phyloP scores from a whole-genome alignment of 371 early-diverging fungal genomes.

The Actinomortierella ambigua region DNA sequence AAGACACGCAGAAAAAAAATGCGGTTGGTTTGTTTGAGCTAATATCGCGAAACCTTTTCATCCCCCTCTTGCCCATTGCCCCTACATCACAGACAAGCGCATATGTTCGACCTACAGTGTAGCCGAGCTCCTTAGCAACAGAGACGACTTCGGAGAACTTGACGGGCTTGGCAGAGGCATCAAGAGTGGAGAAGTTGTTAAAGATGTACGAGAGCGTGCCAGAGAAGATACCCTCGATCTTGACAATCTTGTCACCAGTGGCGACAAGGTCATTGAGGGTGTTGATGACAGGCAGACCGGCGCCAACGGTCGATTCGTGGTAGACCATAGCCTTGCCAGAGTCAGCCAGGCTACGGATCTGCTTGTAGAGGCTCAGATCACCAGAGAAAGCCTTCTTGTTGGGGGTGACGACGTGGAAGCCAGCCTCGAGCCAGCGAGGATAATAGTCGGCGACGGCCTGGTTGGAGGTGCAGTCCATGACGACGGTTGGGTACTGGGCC shows the following conservation, averaged over 20 bases:
- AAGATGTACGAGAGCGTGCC: conserved; percentile 96
- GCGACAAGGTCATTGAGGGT: conserved; percentile 89
- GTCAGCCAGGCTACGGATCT: conserved; percentile 64
- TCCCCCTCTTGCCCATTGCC: too few relatives aligned
- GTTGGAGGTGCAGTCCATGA: conserved; percentile 94
- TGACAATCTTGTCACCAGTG: conserved; percentile 90
- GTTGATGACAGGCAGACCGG: conserved; percentile 94
- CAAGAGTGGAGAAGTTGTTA: conserved; percentile 86
- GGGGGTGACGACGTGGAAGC: conserved; percentile 92
- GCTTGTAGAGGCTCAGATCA: conserved; percentile 67
- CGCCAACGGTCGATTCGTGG: conserved; percentile 98
- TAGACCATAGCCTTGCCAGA: conserved; percentile 63
- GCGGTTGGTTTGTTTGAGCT: too few relatives aligned
- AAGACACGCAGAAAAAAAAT: too few relatives aligned
- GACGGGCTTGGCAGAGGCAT: conserved; percentile 48
- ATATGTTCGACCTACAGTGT: conserved; percentile 77
- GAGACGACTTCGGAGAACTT: conserved; percentile 89
- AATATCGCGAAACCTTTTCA: too few relatives aligned
- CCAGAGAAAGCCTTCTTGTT: conserved; percentile 97
- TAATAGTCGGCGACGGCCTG: conserved; percentile 81
- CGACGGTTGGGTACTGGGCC: conserved; percentile 56
- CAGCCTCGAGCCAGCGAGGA: conserved; percentile 78
- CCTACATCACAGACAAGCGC: too few relatives aligned
- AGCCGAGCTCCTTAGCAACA: conserved; percentile 91
- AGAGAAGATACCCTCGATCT: conserved; percentile 96